phyloP scores from a whole-genome alignment of 331 rosid genomes.

The Telfairia occidentalis region DNA sequence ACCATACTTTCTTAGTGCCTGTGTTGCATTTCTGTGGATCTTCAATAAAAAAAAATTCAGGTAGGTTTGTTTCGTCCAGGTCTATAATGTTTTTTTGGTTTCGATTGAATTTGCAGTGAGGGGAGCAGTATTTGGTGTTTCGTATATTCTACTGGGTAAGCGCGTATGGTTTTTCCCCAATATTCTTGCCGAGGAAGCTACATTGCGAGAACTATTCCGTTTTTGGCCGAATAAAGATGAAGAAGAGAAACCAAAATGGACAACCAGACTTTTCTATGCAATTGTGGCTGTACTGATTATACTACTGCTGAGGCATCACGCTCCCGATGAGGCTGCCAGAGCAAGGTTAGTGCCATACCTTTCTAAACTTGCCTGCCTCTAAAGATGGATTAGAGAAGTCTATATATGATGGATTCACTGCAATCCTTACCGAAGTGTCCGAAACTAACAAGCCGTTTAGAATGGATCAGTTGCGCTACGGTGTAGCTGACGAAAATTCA shows the following conservation, averaged over 20 bases:
- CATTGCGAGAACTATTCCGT: constrained; percentile 84
- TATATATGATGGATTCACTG: neutral
- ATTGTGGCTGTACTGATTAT: constrained; percentile 61
- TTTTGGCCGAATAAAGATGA: constrained; percentile 93
- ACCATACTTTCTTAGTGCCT: neutral
- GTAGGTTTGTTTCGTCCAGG: neutral
- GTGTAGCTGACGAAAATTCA: neutral
- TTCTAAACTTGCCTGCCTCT: neutral
- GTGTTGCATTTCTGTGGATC: neutral
- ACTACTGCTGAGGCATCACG: constrained; percentile 85
- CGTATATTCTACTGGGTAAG: constrained; percentile 59
- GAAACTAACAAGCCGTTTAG: neutral
- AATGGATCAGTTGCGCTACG: neutral
- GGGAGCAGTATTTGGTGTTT: constrained; percentile 55
- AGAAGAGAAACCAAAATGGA: constrained; percentile 95
- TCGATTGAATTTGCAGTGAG: constrained; percentile 50
- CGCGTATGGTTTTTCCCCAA: constrained; percentile 92
- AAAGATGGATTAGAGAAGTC: neutral
- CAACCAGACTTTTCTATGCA: constrained; percentile 83
- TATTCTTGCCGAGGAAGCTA: constrained; percentile 93
- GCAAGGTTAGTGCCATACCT: constrained; percentile 55
- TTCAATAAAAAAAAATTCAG: neutral
- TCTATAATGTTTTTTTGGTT: neutral
- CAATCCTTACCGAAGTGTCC: neutral
- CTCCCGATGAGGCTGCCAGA: constrained; percentile 99